Evolutionary conservation across 495 filamentous ascomycete genomes (phyloP), one percentile per base, ranked within the genome.

Genomic region (Copromyces sp.): DNA sequence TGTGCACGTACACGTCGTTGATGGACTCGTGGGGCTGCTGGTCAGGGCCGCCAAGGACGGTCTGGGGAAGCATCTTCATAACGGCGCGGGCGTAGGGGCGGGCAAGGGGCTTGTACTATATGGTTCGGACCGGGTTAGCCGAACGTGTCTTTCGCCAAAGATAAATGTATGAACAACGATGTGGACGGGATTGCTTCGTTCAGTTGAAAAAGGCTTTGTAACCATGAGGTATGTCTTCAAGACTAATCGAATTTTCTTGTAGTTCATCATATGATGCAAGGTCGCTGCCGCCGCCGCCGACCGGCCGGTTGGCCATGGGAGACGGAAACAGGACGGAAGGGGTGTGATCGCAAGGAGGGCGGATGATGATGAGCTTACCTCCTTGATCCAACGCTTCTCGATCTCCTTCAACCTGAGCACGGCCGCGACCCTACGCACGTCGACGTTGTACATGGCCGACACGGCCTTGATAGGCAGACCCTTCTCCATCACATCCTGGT

Each of bases 201-300:
- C 24, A 47, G n/a, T 29, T 47, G 11, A 40, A 73, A 44, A 53
- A 68, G 68, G 70, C 71, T 70, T 86, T 89, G 82, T 94, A 93
- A 93, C 89, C 91, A 94, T 89, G 82, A 78, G 84, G 74, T 83
- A 76, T 89, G 93, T 98, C 95, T 97, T 98, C 86, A 95, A 98
- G 95, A 98, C 95, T 97, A 97, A 99, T 98, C 95, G 94, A 90
- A 89, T 87, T 88, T 87, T 88, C 85, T 93, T 91, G 90, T 91
- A 91, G 91, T 75, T 85, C 86, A 89, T 86, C 84, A 86, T 84
- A 68, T 65, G 70, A 80, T 72, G 39, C 72, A 73, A 73, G 24
- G 53, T 35, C 42, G 39, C 8, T 17, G 44, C 47, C 47, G 29
- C 32, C 29, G 53, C 32, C 53, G 29, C 29, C 53, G 14, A 14